Evolutionary conservation across 768 basidiomycete species (phyloP), one percentile per base, ranked within the genome.

Genomic region (Trametes maxima): DNA sequence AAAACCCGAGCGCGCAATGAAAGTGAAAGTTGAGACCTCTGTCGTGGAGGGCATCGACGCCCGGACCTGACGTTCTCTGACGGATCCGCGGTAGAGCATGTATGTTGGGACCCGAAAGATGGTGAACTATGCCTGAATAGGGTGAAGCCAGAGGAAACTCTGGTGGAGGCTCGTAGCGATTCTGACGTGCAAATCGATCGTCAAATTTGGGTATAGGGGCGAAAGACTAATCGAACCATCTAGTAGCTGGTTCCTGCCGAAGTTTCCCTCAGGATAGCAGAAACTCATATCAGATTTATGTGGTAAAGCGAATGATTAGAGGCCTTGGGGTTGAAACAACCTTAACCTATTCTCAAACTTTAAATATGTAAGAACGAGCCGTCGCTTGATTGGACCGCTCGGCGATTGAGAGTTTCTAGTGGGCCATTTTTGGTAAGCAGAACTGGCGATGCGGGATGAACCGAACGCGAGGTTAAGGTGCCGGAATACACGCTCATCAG

Each of bases 181-280:
- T 90, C 90, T 92, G 90, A 90, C 87, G 87, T 91, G 90, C 90
- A 92, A 91, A 91, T 91, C 88, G 86, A 90, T 91, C 86, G 89
- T 90, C 86, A 80, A 89, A 91, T 87, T 89, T 90, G 89, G 88
- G 89, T 90, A 90, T 91, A 90, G 89, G 89, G 90, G 89, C 86
- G 87, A 91, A 91, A 91, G 90, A 91, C 89, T 88, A 90, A 91
- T 92, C 87, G 87, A 90, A 89, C 88, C 88, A 88, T 90, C 82
- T 89, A 89, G 87, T 90, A 88, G 88, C 88, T 90, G 87, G 87
- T 90, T 90, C 87, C 88, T 86, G 85, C 86, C 86, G 85, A 88
- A 90, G 87, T 88, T 89, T 90, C 88, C 86, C 88, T 83, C 81
- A 83, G 82, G 82, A 83, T 82, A 83, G 82, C 82, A 82, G 81